Conservation (phyloP, 495 filamentous ascomycete species). For the Sordaria brevicollis region DNA sequence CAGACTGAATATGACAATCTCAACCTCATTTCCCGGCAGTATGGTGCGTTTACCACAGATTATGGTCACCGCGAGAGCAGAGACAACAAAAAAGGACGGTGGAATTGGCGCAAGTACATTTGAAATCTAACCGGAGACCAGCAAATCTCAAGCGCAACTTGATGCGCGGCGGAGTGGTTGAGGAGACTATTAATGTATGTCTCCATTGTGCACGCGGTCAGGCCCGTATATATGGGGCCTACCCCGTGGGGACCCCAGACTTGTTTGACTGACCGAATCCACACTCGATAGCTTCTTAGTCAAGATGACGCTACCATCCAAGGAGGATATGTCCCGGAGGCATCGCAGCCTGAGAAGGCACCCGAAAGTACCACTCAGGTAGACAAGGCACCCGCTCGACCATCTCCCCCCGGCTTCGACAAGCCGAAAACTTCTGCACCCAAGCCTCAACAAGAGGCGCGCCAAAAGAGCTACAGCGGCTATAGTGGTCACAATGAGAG, state of each 20-base stretch:
- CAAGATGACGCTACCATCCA: conserved; percentile 30
- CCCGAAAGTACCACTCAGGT: conserved; percentile 19
- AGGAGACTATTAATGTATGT: conserved; percentile 50
- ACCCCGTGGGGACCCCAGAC: not conserved
- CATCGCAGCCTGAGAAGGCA: conserved; percentile 5
- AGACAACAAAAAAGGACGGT: not conserved
- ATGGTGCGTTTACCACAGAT: conserved; percentile 17
- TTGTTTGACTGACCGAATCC: conserved; percentile 6
- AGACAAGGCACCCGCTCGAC: conserved; percentile 1
- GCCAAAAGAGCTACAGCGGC: not conserved
- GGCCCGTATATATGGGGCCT: not conserved
- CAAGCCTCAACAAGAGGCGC: not conserved
- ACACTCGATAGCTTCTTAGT: conserved; percentile 37
- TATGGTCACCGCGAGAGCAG: not conserved
- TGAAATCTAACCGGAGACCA: conserved; percentile 16
- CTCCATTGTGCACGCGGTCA: not conserved
- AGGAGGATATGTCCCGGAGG: conserved; percentile 9
- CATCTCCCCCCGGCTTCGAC: not conserved
- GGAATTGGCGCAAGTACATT: not conserved
- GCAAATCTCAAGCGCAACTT: conserved; percentile 54
- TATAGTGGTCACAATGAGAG: conserved; percentile 1
- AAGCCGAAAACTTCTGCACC: not conserved
- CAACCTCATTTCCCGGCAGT: conserved; percentile 16
- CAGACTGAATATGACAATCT: conserved; percentile 26
- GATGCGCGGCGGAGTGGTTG: conserved; percentile 49